Evolutionary conservation across 192 early-diverging fungal species (phyloP).

Genomic region (Backusella australiensis): DNA sequence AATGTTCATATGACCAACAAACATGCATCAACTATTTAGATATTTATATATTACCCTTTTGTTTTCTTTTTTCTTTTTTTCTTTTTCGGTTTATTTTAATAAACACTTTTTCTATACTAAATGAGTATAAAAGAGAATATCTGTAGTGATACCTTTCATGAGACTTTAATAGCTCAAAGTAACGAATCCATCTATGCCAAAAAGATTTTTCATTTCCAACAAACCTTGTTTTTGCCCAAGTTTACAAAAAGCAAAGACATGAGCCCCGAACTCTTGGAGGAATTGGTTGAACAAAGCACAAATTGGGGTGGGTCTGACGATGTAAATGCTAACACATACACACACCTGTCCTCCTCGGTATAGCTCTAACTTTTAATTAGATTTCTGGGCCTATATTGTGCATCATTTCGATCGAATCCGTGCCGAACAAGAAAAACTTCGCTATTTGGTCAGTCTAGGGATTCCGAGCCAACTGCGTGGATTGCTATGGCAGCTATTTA

Average conservation of each 20-base stretch:
- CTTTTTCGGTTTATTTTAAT: not conserved
- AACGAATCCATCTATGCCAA: not conserved
- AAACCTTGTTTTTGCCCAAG: not conserved
- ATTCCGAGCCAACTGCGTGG: constrained; percentile 89
- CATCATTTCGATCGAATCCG: constrained; percentile 78
- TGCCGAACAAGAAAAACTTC: constrained; percentile 66
- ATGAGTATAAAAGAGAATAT: not conserved
- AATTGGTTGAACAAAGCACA: not conserved
- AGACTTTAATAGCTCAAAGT: not conserved
- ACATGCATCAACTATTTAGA: not conserved
- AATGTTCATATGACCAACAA: not conserved
- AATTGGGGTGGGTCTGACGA: not conserved
- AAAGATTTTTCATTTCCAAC: not conserved
- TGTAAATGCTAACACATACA: not conserved
- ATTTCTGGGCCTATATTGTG: constrained; percentile 92
- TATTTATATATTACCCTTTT: not conserved
- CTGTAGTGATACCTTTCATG: not conserved
- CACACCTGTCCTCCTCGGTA: too few species aligned
- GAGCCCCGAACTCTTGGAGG: not conserved
- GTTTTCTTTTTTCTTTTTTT: not conserved
- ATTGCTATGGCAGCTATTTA: constrained; percentile 92
- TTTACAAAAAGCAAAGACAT: not conserved
- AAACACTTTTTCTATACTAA: not conserved
- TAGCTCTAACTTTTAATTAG: constrained; percentile 27
- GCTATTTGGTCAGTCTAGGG: constrained; percentile 81